These are phyloP conservation scores for Neoscytalidium dimidiatum DNA, from an alignment of 2,329 filamentous ascomycete species.

Conservation along the genomic window DNA sequence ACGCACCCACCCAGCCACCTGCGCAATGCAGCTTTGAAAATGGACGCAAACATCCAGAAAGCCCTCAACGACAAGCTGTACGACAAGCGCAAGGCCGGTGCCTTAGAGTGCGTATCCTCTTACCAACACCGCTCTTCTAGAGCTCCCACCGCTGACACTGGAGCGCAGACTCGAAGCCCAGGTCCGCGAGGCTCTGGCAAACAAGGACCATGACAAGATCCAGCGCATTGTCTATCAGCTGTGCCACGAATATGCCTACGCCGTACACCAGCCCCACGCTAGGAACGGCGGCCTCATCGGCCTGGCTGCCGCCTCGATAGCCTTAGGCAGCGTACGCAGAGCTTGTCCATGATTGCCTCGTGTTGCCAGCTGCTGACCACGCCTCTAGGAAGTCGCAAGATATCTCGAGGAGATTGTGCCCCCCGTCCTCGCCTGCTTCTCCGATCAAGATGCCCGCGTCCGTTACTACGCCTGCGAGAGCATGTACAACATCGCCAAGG, in stretches of 20 bases:
- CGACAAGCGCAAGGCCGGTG: slow-evolving; percentile 94
- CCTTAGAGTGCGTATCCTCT: slow-evolving; percentile 74
- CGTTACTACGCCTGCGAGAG: slow-evolving; percentile 98
- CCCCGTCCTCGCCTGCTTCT: slow-evolving; percentile 94
- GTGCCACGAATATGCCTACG: slow-evolving; percentile 96
- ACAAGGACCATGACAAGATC: slow-evolving; percentile 77
- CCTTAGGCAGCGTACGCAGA: slow-evolving; percentile 74
- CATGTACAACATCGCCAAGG: slow-evolving; percentile 99
- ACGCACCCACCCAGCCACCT: slow-evolving; percentile 14
- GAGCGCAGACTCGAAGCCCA: slow-evolving; percentile 76
- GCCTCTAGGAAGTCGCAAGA: slow-evolving; percentile 76
- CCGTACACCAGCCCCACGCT: slow-evolving; percentile 93
- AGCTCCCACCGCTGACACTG: slow-evolving; percentile 18
- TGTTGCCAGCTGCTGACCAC: slow-evolving; percentile 23
- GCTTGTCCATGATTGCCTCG: slow-evolving; percentile 5
- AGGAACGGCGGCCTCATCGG: slow-evolving; percentile 96
- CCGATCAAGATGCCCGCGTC: slow-evolving; percentile 95
- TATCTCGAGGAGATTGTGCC: slow-evolving; percentile 94
- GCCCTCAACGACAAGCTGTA: slow-evolving; percentile 97
- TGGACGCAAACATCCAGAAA: slow-evolving; percentile 89
- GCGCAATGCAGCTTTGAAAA: slow-evolving; percentile 40
- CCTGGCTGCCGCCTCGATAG: slow-evolving; percentile 91
- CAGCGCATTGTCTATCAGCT: slow-evolving; percentile 90
- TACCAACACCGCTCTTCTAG: background rate
- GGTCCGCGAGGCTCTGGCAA: slow-evolving; percentile 79